Evolutionary conservation across 257 asterid genomes (phyloP), one percentile per base, ranked within the genome.

Genomic region (Capsicum chinense): DNA sequence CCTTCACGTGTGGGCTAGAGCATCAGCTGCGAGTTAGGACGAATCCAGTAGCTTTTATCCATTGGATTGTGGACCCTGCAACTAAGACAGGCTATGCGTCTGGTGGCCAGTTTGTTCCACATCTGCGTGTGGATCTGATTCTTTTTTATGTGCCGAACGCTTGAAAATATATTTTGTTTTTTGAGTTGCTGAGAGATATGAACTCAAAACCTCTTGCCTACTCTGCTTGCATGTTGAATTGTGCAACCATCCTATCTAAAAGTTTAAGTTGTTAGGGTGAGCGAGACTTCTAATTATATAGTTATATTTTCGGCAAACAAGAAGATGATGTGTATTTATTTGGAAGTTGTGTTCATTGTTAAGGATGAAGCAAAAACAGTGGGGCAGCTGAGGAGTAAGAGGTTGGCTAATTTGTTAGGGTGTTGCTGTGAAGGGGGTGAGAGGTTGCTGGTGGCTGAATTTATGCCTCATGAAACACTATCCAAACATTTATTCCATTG

Each of bases 401-500:
- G 90, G 83, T 56, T 90, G 86, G 91, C 90, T 19, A 90, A 90
- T 69, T 85, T 90, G 87, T 64, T 88, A 39, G 92, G 92, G 21
- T 90, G 89, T 68, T 90, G 92, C 79, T 88, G 83, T 64, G 91
- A 88, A 66, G 92, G 92, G 26, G 89, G 84, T 82, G 90, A 90
- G 79, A 85, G 92, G 79, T 84, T 90, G 82, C 84, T 90, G 48
- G 89, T 90, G 44, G 91, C 92, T 16, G 92, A 90, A 62, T 90
- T 88, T 84, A 90, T 90, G 92, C 92, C 88, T 73, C 85, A 87
- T 69, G 90, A 90, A 78, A 90, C 92, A 82, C 86, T 90, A 7
- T 90, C 92, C 33, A 88, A 85, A 83, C 92, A 88, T 83, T 80
- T 90, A 19, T 90, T 90, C 67, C 92, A 90, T 83, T 90, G 91